Evolutionary conservation across 352 stramenopile species (phyloP).

Genomic region (Phytophthora ohioensis): DNA sequence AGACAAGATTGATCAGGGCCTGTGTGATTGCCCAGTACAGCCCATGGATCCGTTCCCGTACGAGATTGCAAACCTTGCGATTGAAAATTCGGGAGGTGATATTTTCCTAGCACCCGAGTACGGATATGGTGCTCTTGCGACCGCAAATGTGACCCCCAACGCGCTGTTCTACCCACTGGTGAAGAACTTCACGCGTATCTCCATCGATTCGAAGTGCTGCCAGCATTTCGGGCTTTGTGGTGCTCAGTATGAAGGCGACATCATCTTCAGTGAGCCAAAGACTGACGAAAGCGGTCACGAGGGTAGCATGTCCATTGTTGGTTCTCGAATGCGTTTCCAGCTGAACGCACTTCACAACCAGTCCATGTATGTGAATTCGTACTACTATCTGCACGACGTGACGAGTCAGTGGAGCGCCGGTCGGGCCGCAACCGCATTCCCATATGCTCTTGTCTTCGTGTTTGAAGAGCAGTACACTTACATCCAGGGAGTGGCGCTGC

Average conservation of each 20-base stretch:
- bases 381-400: constrained; percentile 85
- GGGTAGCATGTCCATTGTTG: constrained; percentile 54
- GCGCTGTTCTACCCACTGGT: constrained; percentile 82
- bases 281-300: background rate
- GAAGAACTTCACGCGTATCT: constrained; percentile 87
- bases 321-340: constrained; percentile 89
- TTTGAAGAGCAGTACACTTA: constrained; percentile 94
- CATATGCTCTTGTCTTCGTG: constrained; percentile 92
- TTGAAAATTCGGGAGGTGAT: constrained; percentile 24
- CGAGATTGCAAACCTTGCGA: constrained; percentile 48
- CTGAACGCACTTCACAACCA: constrained; percentile 88
- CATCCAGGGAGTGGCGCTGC: constrained; percentile 90
- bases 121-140: constrained; percentile 17
- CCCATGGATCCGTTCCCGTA: constrained; percentile 85
- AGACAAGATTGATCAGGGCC: constrained; percentile 68
- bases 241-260: constrained; percentile 86
- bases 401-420: constrained; percentile 51
- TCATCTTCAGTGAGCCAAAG: constrained; percentile 67
- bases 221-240: constrained; percentile 90
- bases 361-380: constrained; percentile 91
- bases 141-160: constrained; percentile 64
- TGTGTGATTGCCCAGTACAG: constrained; percentile 78
- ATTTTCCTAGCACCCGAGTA: constrained; percentile 16
- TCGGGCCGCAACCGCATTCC: constrained; percentile 62
- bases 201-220: constrained; percentile 91